These are phyloP conservation scores for Eucalyptus curtisii DNA, from an alignment of 345 rosid genomes.

Conservation along the genomic window DNA sequence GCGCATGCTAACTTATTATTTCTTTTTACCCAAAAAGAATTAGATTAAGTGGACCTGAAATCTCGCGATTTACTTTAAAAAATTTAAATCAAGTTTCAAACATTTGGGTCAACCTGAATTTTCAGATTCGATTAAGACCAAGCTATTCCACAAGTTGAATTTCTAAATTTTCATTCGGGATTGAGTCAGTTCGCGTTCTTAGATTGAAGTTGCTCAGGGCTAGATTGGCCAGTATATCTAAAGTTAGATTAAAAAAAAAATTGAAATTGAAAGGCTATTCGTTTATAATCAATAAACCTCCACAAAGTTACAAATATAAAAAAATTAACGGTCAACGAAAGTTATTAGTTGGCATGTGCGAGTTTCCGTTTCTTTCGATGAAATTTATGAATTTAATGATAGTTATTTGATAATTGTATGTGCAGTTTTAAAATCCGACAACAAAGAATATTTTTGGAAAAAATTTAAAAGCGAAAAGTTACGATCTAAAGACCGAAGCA, in stretches of 20 bases:
- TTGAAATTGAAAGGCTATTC: not conserved
- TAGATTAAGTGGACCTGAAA: not conserved
- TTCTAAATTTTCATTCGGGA: not conserved
- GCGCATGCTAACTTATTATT: not conserved
- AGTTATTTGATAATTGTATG: not conserved
- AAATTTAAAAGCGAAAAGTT: not conserved
- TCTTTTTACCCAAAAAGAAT: not conserved
- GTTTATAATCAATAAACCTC: not conserved
- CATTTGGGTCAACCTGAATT: not conserved
- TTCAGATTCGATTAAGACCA: not conserved
- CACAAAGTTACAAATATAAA: not conserved
- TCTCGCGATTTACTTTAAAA: not conserved
- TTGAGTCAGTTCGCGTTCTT: accelerated
- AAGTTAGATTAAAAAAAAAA: not conserved
- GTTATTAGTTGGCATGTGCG: too few relatives aligned
- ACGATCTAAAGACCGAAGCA: not conserved
- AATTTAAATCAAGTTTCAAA: not conserved
- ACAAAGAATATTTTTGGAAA: not conserved
- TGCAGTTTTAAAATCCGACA: not conserved
- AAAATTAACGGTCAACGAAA: not conserved
- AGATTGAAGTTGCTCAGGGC: accelerated
- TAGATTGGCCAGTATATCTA: too few relatives aligned
- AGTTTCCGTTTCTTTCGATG: not conserved
- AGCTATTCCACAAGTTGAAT: not conserved
- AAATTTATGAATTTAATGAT: not conserved